A percentile compares a stretch with the other conserved stretches of the same genome.
These are phyloP conservation scores for Candida glaebosa DNA, from an alignment of 805 yeast species.

Conservation along the genomic window DNA sequence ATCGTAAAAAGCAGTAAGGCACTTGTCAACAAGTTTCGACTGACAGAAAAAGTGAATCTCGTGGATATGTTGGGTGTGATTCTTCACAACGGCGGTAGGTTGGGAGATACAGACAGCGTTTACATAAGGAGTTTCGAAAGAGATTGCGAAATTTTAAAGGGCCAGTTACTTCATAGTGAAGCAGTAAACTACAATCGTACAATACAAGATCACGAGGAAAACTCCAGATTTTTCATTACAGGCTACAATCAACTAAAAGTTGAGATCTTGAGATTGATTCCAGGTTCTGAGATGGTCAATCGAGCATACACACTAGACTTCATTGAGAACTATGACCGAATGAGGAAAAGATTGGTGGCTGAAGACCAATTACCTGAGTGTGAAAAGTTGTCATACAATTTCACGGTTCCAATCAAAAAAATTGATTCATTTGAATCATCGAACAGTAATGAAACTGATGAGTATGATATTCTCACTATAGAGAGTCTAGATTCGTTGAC, in stretches of 20 bases:
- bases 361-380: conserved; percentile 47
- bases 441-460: conserved; percentile 15
- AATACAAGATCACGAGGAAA: conserved; percentile 65
- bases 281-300: conserved; percentile 14
- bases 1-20: conserved; percentile 23
- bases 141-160: conserved; percentile 32
- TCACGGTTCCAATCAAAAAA: conserved; percentile 35
- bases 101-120: conserved; percentile 28
- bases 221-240: conserved; percentile 44
- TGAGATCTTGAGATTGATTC: conserved; percentile 36
- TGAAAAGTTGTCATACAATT: conserved; percentile 39
- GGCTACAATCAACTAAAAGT: conserved; percentile 46
- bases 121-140: conserved; percentile 32
- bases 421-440: conserved; percentile 8
- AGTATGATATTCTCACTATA: conserved; percentile 13
- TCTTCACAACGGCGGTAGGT: conserved; percentile 33
- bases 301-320: conserved; percentile 54
- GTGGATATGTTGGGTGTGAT: conserved; percentile 31
- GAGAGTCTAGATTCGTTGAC: conserved; percentile 24
- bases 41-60: conserved; percentile 17
- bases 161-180: conserved; percentile 42
- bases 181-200: conserved; percentile 48
- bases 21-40: conserved; percentile 17
- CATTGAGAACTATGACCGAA: conserved; percentile 67
- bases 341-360: conserved; percentile 58